phyloP scores from a whole-genome alignment of 306 rosid genomes.

The Cicer judaicum region DNA sequence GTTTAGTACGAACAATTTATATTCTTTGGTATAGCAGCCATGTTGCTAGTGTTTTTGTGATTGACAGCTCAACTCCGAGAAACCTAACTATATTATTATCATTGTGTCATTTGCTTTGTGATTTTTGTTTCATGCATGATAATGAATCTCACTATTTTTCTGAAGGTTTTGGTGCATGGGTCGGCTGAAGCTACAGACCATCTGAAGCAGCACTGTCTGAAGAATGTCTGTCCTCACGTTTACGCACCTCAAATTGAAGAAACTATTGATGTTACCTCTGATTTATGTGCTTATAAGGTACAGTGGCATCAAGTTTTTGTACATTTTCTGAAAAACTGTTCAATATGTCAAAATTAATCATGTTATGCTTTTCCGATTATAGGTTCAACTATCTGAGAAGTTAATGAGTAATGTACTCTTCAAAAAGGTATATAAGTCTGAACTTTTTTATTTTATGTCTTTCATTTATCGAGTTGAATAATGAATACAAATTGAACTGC shows the following conservation, averaged over 20 bases:
- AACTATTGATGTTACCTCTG: slow-evolving; percentile 95
- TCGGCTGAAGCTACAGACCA: slow-evolving; percentile 98
- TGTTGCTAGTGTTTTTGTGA: not conserved
- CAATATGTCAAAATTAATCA: slow-evolving; percentile 21
- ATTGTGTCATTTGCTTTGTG: not conserved
- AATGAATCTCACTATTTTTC: slow-evolving; percentile 29
- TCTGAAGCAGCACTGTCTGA: slow-evolving; percentile 88
- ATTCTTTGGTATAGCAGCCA: not conserved
- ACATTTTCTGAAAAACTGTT: slow-evolving; percentile 24
- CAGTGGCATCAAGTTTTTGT: slow-evolving; percentile 28
- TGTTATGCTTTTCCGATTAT: slow-evolving; percentile 44
- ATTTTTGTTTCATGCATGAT: slow-evolving; percentile 30
- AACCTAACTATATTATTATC: not conserved
- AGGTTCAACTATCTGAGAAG: slow-evolving; percentile 96
- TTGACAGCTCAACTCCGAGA: not conserved
- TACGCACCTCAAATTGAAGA: slow-evolving; percentile 96
- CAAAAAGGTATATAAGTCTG: slow-evolving; percentile 67
- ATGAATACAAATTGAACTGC: slow-evolving; percentile 46
- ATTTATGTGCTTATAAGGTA: slow-evolving; percentile 95
- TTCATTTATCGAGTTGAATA: slow-evolving; percentile 32
- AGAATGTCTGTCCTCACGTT: slow-evolving; percentile 84
- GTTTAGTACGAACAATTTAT: not conserved
- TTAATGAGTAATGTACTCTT: slow-evolving; percentile 89
- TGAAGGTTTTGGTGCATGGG: slow-evolving; percentile 96
- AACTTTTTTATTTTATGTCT: slow-evolving; percentile 12